Evolutionary conservation across 768 basidiomycete species (phyloP), one percentile per base, ranked within the genome.

Genomic region (Boletus vinaceobasis): DNA sequence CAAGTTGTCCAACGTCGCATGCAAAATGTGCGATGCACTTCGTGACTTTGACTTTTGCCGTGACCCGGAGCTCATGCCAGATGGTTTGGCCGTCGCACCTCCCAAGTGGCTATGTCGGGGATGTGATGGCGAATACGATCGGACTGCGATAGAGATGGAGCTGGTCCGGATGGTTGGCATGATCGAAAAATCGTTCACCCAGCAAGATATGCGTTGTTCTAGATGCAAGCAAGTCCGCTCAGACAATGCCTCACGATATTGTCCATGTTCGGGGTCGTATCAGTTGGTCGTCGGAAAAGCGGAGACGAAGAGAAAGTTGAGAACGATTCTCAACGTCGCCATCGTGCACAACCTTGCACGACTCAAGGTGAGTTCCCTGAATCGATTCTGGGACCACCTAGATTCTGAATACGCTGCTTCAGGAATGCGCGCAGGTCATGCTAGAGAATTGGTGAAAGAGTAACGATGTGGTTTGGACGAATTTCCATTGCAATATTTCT

Each of bases 41-140:
- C 83, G 89, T 3, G 93, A 96, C 68, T 90, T 99, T 64, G 97
- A 99, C 70, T 90, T 99, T 65, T 98, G 96, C 68, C 84, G 96
- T 15, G 96, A 98, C 71, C 79, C 85, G 11, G 89, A 93, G 55
- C 78, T 97, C 38, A 76, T 92, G 40, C 86, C 90, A 10, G 75
- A 75, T 59, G 73, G 78, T 63, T 59, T 73, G 55, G 71, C 79
- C 35, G 73, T 78, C 7, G 74, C 77, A 17, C 75, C 79, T 7
- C 65, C 73, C 19, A 82, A 79, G 52, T 93, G 90, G 92, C 65
- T 74, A 14, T 91, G 93, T 65, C 73, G 76, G 48, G 74, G 74
- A 50, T 97, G 94, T 60, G 83, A 82, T 19, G 85, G 87, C 32
- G 91, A 97, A 69, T 96, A 93, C 70, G 95, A 99, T 66, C 82